Percentiles rank a stretch among this genome's conserved stretches.
Evolutionary conservation across 306 rosid species (phyloP).

Genomic region (Cotoneaster glaucophyllus): DNA sequence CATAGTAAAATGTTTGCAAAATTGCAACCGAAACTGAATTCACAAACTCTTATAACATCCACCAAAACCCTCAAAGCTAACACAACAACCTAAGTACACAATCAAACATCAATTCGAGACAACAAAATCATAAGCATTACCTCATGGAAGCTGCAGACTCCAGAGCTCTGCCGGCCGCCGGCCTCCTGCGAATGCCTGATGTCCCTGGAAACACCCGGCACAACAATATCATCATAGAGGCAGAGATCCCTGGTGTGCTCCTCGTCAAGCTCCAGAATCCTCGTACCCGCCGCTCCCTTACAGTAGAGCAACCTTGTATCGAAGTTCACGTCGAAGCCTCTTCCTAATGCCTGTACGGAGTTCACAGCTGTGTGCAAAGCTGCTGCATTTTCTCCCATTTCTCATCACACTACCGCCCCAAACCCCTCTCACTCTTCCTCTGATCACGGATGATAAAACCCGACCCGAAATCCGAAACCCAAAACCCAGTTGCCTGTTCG

Average conservation of each 20-base stretch:
- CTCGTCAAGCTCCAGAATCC: slow-evolving; percentile 58
- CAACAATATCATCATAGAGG: slow-evolving; percentile 55
- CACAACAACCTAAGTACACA: background rate
- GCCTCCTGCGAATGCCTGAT: slow-evolving; percentile 41
- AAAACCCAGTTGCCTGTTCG: slow-evolving; percentile 16
- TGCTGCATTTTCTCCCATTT: slow-evolving; percentile 75
- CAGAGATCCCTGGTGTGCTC: slow-evolving; percentile 51
- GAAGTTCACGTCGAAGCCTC: slow-evolving; percentile 86
- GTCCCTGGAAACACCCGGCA: slow-evolving; percentile 68
- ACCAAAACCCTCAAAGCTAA: background rate
- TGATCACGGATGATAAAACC: background rate
- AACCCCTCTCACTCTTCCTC: background rate
- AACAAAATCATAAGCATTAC: slow-evolving; percentile 17
- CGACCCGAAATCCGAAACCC: background rate
- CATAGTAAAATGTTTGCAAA: background rate
- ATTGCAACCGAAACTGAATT: background rate
- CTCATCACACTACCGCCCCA: slow-evolving; percentile 37
- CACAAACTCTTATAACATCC: background rate
- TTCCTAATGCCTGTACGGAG: slow-evolving; percentile 83
- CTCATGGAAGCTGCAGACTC: slow-evolving; percentile 67
- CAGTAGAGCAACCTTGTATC: slow-evolving; percentile 91
- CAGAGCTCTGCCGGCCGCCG: slow-evolving; percentile 52
- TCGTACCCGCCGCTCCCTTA: slow-evolving; percentile 72
- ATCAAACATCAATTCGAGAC: background rate
- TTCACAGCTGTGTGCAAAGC: slow-evolving; percentile 81